Conservation (phyloP, 1,139 yeast species). For the Zygoascus meyerae region DNA sequence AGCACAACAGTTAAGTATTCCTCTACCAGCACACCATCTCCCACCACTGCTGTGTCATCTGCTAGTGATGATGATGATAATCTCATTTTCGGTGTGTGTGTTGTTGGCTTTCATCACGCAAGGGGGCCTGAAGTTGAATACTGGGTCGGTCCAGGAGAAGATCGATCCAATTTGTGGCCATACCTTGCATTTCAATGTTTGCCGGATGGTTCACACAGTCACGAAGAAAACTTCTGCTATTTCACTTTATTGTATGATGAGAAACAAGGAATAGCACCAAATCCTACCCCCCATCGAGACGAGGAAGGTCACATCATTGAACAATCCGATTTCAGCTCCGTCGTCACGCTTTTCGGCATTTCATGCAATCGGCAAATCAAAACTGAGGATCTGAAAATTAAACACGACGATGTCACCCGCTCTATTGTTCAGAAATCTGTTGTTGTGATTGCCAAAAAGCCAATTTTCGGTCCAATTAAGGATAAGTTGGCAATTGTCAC, state of each 20-base stretch:
- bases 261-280: constrained; percentile 41
- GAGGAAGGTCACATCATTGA: constrained; percentile 30
- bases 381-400: constrained; percentile 52
- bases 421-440: constrained; percentile 89
- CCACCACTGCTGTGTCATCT: too few species aligned
- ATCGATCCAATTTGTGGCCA: constrained; percentile 61
- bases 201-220: constrained; percentile 92
- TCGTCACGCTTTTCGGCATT: constrained; percentile 82
- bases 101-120: constrained; percentile 90
- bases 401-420: constrained; percentile 67
- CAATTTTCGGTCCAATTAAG: constrained; percentile 76
- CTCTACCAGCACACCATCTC: too few species aligned
- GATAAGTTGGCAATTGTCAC: constrained; percentile 90
- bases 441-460: constrained; percentile 81
- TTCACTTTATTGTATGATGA: constrained; percentile 81
- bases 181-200: constrained; percentile 88
- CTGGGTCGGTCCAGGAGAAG: constrained; percentile 67
- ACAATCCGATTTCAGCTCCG: constrained; percentile 38
- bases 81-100: constrained; percentile 72
- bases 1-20: too few species aligned
- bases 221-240: constrained; percentile 88
- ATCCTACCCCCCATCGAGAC: constrained; percentile 37
- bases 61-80: constrained; percentile 21
- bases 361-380: constrained; percentile 85
- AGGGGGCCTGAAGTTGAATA: constrained; percentile 95